A percentile compares a stretch with the other conserved stretches of the same genome.
These are phyloP conservation scores for Aechmea fasciata DNA, from an alignment of 176 grass and related monocot genomes.

Conservation along the genomic window DNA sequence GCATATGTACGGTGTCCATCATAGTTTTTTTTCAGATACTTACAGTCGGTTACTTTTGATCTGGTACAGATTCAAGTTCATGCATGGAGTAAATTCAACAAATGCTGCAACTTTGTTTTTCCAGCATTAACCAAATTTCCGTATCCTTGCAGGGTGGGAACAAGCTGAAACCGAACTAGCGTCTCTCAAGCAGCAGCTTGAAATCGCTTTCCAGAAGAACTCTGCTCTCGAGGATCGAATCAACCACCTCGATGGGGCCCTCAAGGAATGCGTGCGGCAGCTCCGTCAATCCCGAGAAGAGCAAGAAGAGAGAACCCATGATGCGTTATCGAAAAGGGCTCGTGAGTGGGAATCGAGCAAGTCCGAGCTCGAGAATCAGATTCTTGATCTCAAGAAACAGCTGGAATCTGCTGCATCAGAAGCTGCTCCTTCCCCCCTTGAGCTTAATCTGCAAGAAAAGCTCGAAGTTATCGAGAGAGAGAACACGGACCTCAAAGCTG, in stretches of 20 bases:
- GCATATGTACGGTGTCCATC: no score
- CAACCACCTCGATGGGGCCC: slow-evolving; percentile 64
- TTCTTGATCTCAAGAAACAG: slow-evolving; percentile 40
- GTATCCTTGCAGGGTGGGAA: slow-evolving; percentile 67
- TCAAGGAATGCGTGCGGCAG: slow-evolving; percentile 96
- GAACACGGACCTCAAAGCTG: slow-evolving; percentile 46
- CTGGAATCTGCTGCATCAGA: slow-evolving; percentile 40
- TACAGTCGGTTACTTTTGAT: no score
- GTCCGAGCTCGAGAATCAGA: slow-evolving; percentile 40
- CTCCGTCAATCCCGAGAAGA: slow-evolving; percentile 76
- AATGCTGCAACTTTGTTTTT: background rate
- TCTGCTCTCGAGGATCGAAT: slow-evolving; percentile 58
- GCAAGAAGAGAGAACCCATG: slow-evolving; percentile 58
- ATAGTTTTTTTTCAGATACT: no score
- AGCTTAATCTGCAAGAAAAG: slow-evolving; percentile 43
- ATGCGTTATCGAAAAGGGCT: slow-evolving; percentile 39
- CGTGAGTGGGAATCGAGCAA: slow-evolving; percentile 41
- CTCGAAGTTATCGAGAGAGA: slow-evolving; percentile 48
- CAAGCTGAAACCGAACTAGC: slow-evolving; percentile 75
- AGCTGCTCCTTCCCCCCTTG: slow-evolving; percentile 14
- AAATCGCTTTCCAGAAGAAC: slow-evolving; percentile 58
- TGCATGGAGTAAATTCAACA: background rate
- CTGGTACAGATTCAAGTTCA: background rate
- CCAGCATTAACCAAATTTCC: background rate
- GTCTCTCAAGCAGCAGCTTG: slow-evolving; percentile 63